These are phyloP conservation scores for Creolimax fragrantissima DNA, from an alignment of 78 protist genomes.

Conservation along the genomic window DNA sequence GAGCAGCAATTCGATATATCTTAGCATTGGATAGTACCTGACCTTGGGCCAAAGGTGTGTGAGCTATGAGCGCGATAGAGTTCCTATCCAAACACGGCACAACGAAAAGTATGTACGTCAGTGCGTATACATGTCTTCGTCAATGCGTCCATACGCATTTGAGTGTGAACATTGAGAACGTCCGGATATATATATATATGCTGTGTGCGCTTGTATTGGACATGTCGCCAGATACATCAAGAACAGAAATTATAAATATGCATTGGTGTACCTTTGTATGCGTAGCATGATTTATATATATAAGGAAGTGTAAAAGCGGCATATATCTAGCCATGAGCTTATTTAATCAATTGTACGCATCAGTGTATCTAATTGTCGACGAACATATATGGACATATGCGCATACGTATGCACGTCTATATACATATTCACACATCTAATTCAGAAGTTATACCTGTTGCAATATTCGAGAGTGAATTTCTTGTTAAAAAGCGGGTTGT, in stretches of 20 bases:
- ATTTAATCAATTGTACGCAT: too few species aligned
- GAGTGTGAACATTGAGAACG: too few species aligned
- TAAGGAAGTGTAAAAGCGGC: too few species aligned
- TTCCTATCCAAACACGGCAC: background rate
- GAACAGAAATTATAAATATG: background rate
- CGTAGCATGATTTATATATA: background rate
- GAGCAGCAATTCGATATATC: background rate
- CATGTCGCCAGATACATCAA: background rate
- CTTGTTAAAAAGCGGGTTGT: too few species aligned
- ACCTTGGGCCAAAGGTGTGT: background rate
- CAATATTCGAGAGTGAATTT: too few species aligned
- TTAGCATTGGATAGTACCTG: background rate
- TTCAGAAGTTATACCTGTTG: too few species aligned
- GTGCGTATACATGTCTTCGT: background rate
- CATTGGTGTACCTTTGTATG: background rate
- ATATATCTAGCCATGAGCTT: too few species aligned
- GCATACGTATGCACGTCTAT: background rate
- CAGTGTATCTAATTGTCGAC: background rate
- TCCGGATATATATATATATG: background rate
- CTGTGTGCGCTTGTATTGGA: background rate
- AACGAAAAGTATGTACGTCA: background rate
- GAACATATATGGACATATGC: background rate
- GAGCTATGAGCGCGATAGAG: background rate
- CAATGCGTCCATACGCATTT: too few species aligned
- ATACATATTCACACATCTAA: too few species aligned